Percentiles rank a stretch among this genome's conserved stretches.
Evolutionary conservation across 495 filamentous ascomycete species (phyloP).

Genomic region (Penicillium steckii): DNA sequence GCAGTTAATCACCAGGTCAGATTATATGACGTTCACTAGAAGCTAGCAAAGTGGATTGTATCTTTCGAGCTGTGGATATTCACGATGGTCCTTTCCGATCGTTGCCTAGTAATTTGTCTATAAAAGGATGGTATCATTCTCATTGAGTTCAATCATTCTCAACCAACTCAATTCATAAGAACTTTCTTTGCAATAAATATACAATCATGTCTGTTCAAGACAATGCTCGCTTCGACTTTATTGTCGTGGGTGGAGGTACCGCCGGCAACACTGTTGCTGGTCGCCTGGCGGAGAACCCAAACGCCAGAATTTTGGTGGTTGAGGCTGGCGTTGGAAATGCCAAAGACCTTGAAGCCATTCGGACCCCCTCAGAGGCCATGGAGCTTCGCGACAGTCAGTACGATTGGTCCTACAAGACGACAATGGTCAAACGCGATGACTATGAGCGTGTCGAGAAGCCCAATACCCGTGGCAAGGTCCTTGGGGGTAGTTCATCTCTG

Average conservation of each 20-base stretch:
- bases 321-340: constrained; percentile 49
- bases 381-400: constrained; percentile 44
- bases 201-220: too few relatives aligned
- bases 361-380: constrained; percentile 43
- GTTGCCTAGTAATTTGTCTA: too few relatives aligned
- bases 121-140: too few relatives aligned
- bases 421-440: constrained; percentile 59
- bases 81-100: too few relatives aligned
- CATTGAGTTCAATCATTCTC: too few relatives aligned
- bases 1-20: too few relatives aligned
- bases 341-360: constrained; percentile 38
- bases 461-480: constrained; percentile 54
- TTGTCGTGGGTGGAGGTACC: constrained; percentile 55
- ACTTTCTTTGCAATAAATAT: too few relatives aligned
- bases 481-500: constrained; percentile 50
- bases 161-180: too few relatives aligned
- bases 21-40: too few relatives aligned
- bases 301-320: constrained; percentile 51
- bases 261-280: constrained; percentile 58
- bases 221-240: too few relatives aligned
- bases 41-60: too few relatives aligned
- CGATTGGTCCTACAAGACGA: constrained; percentile 65
- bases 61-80: too few relatives aligned
- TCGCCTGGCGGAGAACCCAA: constrained; percentile 55
- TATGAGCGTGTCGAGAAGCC: constrained; percentile 63